phyloP scores from a whole-genome alignment of 1,284 basidiomycete species.

The Trichosporon sp. region DNA sequence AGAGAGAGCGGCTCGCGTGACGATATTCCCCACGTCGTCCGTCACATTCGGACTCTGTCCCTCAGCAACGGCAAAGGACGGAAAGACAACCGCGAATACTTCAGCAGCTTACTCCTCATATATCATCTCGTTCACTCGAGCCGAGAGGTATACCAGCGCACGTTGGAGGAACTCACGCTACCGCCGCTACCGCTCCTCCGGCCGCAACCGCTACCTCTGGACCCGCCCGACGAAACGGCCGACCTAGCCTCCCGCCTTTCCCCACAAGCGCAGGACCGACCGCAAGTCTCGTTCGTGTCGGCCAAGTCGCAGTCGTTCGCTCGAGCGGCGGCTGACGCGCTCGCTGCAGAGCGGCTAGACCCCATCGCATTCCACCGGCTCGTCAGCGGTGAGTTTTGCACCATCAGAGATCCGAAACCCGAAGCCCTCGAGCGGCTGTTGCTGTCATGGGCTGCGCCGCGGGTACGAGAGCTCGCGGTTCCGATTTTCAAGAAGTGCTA shows the following conservation, averaged over 20 bases:
- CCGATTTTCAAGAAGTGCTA: conserved; percentile 42
- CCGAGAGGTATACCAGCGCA: conserved; percentile 21
- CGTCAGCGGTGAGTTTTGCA: conserved; percentile 4
- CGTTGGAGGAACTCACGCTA: conserved; percentile 19
- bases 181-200: conserved; percentile 4
- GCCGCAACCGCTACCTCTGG: background rate
- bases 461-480: conserved; percentile 42
- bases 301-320: conserved; percentile 21
- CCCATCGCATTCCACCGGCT: conserved; percentile 39
- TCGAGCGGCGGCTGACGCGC: conserved; percentile 25
- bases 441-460: conserved; percentile 39
- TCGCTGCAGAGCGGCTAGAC: conserved; percentile 41
- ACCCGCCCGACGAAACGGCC: background rate
- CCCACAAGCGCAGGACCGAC: background rate
- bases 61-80: background rate
- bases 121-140: conserved; percentile 43
- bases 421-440: conserved; percentile 38
- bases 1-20: background rate
- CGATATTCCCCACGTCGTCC: background rate
- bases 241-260: background rate
- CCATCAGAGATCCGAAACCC: background rate
- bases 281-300: conserved; percentile 4
- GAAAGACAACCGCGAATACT: conserved; percentile 35
- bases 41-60: conserved; percentile 2
- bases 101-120: conserved; percentile 42